Base-by-base conservation (phyloP, 495 filamentous ascomycete genomes). In the Penicillium waksmanii region DNA sequence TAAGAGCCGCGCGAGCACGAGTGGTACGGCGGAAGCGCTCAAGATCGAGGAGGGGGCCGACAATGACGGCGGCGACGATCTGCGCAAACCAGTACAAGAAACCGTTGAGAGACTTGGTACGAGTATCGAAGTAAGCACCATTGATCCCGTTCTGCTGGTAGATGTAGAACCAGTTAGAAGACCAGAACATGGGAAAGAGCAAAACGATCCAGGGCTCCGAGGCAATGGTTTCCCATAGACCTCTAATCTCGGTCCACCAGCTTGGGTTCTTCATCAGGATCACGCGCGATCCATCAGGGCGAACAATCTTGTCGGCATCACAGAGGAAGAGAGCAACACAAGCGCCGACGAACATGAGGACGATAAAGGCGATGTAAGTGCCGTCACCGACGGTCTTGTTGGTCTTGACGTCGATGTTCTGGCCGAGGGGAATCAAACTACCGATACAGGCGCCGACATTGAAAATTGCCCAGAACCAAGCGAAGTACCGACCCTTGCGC, bases 251-350 rank as follows among this genome's bases (percentile, higher is more conserved):
- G 48, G 69, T 76, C 51, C 65, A 66, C 84, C 86, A 89, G 35
- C 86, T 87, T 3, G 91, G 91, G 67, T 91, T 87, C 79, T 93
- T 90, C 89, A 92, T 92, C 17, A 92, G 66, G 63, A 93, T 87
- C 63, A 93, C 82, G 46, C 82, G 82, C 34, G 87, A 88, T 38
- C 92, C 91, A 71, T 96, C 93, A 3, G 80, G 70, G 53, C 93
- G 91, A 53, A 91, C 73, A 50, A 97, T 82, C 49, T 84, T 79
- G 55, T 85, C 80, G 48, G 89, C 89, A 63, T 93, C 71, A 23
- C 73, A 76, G 33, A 81, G 66, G 34, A 69, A 70, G 18, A 74
- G 76, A 10, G 90, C 85, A 1, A 96, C 77, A 53, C 78, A 53
- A 38, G 91, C 91, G 25, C 80, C 80, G 21, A 69, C 53, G 38